Conservation (phyloP, 2,329 filamentous ascomycete genomes). For the Fonsecaea multimorphosa region DNA sequence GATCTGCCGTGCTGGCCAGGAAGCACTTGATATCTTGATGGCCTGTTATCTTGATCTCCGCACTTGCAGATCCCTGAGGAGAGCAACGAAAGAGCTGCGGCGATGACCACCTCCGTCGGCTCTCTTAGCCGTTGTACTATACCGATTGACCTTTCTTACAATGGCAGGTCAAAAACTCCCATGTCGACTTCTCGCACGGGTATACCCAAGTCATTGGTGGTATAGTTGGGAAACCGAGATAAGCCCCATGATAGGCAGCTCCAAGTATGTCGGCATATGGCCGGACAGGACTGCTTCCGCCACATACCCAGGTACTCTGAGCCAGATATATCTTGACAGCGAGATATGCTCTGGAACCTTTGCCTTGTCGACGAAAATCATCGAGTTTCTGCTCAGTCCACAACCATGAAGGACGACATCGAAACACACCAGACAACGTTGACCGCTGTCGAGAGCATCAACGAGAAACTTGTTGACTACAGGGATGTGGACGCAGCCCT, state of each 20-base stretch:
- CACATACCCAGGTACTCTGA: not conserved
- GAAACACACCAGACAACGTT: slow-evolving; percentile 15
- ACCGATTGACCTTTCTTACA: slow-evolving; percentile 6
- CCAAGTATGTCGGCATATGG: slow-evolving; percentile 4
- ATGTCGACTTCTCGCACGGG: not conserved
- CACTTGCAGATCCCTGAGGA: slow-evolving; percentile 18
- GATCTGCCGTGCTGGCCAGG: not conserved
- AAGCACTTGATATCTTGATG: not conserved
- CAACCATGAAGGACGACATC: slow-evolving; percentile 25
- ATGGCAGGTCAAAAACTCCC: slow-evolving; percentile 15
- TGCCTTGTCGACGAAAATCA: not conserved
- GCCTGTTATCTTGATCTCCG: not conserved
- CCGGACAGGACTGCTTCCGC: slow-evolving; percentile 9
- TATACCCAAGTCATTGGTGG: slow-evolving; percentile 2
- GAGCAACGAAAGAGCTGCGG: not conserved
- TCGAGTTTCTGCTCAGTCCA: not conserved
- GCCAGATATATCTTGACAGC: not conserved
- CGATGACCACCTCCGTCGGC: not conserved
- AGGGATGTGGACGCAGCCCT: slow-evolving; percentile 46
- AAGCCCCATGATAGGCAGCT: slow-evolving; percentile 6
- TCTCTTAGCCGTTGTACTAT: not conserved
- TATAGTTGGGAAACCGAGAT: not conserved
- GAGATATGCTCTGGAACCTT: not conserved
- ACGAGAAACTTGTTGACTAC: slow-evolving; percentile 22
- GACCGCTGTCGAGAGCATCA: slow-evolving; percentile 10